Percentiles rank a stretch among this genome's conserved stretches.
phyloP scores from a whole-genome alignment of 192 early-diverging fungal species.

The Podila epicladia region DNA sequence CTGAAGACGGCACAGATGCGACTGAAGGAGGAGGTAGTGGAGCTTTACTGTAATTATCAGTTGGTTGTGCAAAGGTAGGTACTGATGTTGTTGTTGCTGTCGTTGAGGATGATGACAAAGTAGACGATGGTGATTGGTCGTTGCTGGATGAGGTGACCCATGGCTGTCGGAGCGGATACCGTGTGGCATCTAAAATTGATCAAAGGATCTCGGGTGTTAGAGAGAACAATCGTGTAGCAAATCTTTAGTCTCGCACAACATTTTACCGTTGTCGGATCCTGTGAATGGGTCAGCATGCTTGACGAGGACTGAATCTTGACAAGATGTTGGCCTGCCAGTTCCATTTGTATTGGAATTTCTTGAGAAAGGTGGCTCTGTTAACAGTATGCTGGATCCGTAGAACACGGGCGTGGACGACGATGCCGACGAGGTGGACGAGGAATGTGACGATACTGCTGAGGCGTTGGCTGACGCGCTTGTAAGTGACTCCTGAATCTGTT shows the following conservation, averaged over 20 bases:
- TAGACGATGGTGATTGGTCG: background rate
- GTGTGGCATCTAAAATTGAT: background rate
- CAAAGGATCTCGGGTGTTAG: background rate
- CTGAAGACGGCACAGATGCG: no score
- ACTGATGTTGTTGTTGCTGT: background rate
- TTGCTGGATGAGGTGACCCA: background rate
- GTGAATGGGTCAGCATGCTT: background rate
- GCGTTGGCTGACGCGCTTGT: background rate
- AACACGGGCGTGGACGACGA: background rate
- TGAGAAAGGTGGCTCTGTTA: background rate
- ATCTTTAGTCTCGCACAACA: background rate
- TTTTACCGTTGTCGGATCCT: background rate
- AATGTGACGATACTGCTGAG: background rate
- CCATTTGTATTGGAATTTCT: background rate
- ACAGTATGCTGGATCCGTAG: background rate
- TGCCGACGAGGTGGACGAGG: background rate
- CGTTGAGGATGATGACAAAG: background rate
- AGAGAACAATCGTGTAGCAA: no score
- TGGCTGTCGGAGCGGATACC: conserved; percentile 10
- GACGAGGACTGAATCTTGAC: background rate
- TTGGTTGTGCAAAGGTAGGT: background rate
- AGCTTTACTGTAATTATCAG: background rate
- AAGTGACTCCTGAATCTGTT: conserved; percentile 32
- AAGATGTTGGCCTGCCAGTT: no score
- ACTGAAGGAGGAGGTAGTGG: background rate